phyloP scores from a whole-genome alignment of 805 yeast genomes.

The Zygosaccharomyces bisporus region DNA sequence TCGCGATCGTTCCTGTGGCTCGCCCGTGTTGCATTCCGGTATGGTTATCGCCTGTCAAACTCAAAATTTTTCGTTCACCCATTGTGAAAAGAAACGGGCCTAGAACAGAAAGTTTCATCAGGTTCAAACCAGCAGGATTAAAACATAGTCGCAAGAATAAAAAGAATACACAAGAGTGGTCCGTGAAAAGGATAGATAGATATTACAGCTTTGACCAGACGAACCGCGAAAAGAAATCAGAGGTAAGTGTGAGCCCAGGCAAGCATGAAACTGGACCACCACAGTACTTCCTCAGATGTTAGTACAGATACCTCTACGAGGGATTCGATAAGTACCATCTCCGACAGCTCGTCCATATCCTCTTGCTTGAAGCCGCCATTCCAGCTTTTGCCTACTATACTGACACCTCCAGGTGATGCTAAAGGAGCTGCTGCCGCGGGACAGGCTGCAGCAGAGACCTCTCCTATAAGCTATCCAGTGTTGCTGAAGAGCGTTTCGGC shows the following conservation, averaged over 20 bases:
- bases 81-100: conserved; percentile 2
- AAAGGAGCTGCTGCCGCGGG: neutral
- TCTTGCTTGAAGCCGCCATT: conserved; percentile 4
- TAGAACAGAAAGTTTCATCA: conserved; percentile 8
- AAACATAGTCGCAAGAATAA: neutral
- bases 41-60: neutral
- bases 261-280: conserved; percentile 5
- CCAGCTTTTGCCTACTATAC: conserved; percentile 1
- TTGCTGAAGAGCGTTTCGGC: conserved; percentile 15
- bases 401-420: conserved; percentile 3
- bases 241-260: neutral
- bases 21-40: too few relatives aligned
- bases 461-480: conserved; percentile 10
- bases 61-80: neutral
- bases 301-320: conserved; percentile 7
- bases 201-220: neutral
- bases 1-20: too few relatives aligned
- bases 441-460: neutral
- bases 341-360: conserved; percentile 5
- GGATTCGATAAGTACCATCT: conserved; percentile 6
- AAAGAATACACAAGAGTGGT: neutral
- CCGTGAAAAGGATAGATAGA: neutral
- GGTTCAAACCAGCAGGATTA: neutral
- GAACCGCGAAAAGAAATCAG: neutral
- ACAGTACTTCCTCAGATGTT: conserved; percentile 6